Evolutionary conservation across 768 basidiomycete species (phyloP).

Genomic region (Kwoniella dejecticola): DNA sequence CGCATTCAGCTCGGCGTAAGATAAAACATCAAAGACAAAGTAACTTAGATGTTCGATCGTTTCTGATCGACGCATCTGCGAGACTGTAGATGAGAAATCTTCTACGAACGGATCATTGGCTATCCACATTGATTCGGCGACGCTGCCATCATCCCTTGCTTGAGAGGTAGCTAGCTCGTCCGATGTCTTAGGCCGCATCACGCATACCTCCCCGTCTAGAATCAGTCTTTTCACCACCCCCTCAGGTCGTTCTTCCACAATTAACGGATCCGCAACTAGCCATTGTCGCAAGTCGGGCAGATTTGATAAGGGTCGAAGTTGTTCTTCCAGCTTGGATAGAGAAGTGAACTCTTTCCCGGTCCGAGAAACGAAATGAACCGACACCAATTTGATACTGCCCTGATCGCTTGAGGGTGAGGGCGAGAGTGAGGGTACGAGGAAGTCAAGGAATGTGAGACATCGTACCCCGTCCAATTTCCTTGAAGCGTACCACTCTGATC

Average conservation of each 20-base stretch:
- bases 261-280: constrained; percentile 26
- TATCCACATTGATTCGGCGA: constrained; percentile 24
- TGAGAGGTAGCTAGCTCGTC: background rate
- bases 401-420: background rate
- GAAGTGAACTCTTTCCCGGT: constrained; percentile 43
- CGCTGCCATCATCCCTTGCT: constrained; percentile 6
- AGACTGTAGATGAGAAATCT: constrained; percentile 48
- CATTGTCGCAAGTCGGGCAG: constrained; percentile 27
- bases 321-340: constrained; percentile 34
- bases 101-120: constrained; percentile 33
- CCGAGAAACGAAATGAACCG: constrained; percentile 39
- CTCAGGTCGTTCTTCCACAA: constrained; percentile 9
- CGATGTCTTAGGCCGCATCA: constrained; percentile 28
- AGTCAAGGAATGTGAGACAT: constrained; percentile 43
- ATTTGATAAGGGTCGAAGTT: constrained; percentile 18
- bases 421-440: constrained; percentile 20
- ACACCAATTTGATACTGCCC: constrained; percentile 11
- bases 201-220: constrained; percentile 53
- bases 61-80: constrained; percentile 32
- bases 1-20: constrained; percentile 25
- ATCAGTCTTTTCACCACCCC: constrained; percentile 46
- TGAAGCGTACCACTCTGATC: constrained; percentile 45
- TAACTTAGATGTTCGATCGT: constrained; percentile 36
- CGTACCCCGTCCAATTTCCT: constrained; percentile 54
- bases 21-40: constrained; percentile 47